A percentile compares a stretch with the other conserved stretches of the same genome.
These are phyloP conservation scores for Yarrowia porcina DNA, from an alignment of 805 yeast genomes.

Conservation along the genomic window DNA sequence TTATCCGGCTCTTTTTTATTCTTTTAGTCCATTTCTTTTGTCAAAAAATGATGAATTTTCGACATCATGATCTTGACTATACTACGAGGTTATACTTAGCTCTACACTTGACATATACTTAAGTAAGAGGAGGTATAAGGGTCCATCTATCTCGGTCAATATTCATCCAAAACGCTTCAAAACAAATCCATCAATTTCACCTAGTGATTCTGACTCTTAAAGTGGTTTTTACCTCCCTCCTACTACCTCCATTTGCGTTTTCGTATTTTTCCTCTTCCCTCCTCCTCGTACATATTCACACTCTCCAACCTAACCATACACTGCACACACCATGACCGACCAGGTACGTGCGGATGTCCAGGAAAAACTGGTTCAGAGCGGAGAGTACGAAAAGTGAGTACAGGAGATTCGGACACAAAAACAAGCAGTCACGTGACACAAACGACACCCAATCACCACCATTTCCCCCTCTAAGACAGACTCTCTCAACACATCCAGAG, in stretches of 20 bases:
- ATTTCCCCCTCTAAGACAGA: conserved; percentile 37
- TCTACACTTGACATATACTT: too few species aligned
- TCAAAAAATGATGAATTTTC: too few species aligned
- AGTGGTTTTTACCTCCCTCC: background rate
- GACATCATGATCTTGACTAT: too few species aligned
- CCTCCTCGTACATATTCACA: background rate
- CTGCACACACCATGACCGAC: conserved; percentile 23
- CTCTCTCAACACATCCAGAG: conserved; percentile 62
- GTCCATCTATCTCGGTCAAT: too few species aligned
- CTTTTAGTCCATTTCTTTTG: too few species aligned
- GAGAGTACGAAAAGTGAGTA: conserved; percentile 65
- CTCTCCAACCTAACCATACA: conserved; percentile 5
- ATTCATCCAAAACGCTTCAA: too few species aligned
- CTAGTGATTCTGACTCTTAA: too few species aligned
- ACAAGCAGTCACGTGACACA: background rate
- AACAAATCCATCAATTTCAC: too few species aligned
- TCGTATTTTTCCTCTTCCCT: background rate
- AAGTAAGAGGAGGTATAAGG: too few species aligned
- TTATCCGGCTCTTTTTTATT: too few species aligned
- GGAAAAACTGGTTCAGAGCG: conserved; percentile 56
- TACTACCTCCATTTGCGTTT: background rate
- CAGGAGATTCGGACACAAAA: background rate
- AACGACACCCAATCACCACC: background rate
- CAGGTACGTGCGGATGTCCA: conserved; percentile 22
- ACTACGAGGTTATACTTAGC: too few species aligned